Conservation (phyloP, 352 stramenopile genomes). For the Phytophthora pseudosyringae region DNA sequence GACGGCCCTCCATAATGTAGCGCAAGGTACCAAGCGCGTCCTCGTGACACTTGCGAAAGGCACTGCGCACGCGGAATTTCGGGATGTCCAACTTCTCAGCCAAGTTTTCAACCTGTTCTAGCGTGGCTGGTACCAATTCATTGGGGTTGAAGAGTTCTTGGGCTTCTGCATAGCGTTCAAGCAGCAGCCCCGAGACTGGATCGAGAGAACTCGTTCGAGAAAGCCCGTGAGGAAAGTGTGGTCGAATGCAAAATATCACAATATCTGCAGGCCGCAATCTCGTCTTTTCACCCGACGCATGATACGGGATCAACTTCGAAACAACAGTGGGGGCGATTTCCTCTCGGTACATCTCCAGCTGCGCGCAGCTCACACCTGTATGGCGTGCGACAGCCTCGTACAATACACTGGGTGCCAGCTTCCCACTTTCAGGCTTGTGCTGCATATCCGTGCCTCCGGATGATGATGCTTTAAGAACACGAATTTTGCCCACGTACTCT, state of each 20-base stretch:
- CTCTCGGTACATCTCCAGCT: constrained; percentile 75
- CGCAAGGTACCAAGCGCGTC: constrained; percentile 64
- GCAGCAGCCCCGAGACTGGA: constrained; percentile 35
- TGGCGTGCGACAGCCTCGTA: constrained; percentile 56
- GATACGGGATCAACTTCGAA: constrained; percentile 54
- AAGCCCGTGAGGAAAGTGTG: constrained; percentile 18
- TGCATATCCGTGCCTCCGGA: constrained; percentile 5
- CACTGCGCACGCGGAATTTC: constrained; percentile 81
- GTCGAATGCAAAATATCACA: constrained; percentile 55
- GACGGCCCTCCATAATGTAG: constrained; percentile 86
- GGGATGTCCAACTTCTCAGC: constrained; percentile 77
- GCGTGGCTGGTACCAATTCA: constrained; percentile 39
- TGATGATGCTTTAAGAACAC: constrained; percentile 39
- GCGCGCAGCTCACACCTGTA: constrained; percentile 47
- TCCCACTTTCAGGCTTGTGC: constrained; percentile 3
- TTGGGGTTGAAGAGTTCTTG: constrained; percentile 37
- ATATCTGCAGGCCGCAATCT: constrained; percentile 64
- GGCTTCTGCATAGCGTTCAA: constrained; percentile 48
- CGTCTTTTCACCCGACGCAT: constrained; percentile 21
- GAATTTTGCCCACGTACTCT: constrained; percentile 51
- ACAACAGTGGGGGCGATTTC: constrained; percentile 73
- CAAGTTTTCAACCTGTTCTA: constrained; percentile 68
- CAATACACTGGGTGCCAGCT: constrained; percentile 41
- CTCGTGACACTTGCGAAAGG: constrained; percentile 81
- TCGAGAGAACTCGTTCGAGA: neutral